These are phyloP conservation scores for Phytomonas francai DNA, from an alignment of 208 protist genomes.

Conservation along the genomic window DNA sequence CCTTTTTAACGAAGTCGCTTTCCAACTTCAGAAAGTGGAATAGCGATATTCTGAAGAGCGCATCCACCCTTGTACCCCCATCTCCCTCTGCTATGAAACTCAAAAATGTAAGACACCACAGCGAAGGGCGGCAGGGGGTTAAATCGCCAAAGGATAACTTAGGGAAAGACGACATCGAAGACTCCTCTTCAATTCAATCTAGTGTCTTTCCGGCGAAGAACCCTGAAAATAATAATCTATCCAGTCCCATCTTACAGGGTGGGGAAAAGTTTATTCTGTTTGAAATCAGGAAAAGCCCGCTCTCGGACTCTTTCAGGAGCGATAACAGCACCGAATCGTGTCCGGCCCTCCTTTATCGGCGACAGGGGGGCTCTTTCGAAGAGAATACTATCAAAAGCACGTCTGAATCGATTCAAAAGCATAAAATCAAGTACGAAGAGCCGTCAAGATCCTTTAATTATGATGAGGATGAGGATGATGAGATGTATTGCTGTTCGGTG, in stretches of 20 bases:
- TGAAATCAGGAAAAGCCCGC: background rate
- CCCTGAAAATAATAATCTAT: background rate
- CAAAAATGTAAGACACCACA: background rate
- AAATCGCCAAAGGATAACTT: background rate
- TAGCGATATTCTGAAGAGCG: background rate
- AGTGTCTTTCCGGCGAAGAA: background rate
- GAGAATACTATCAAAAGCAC: background rate
- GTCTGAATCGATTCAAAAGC: background rate
- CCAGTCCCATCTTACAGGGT: background rate
- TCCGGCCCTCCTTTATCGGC: background rate
- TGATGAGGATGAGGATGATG: background rate
- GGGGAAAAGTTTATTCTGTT: background rate
- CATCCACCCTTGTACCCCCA: background rate
- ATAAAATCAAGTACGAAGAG: background rate
- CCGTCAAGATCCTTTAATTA: background rate
- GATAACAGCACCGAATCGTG: background rate
- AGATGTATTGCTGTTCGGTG: background rate
- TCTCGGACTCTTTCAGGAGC: background rate
- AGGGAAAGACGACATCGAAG: background rate
- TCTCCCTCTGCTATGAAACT: background rate
- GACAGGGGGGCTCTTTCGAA: background rate
- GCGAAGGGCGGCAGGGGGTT: background rate
- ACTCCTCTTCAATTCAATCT: background rate
- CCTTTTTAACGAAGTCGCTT: slow-evolving; percentile 23
- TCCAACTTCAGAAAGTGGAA: slow-evolving; percentile 18